Evolutionary conservation across 164 flowering plant species (phyloP).

Genomic region (Vitis rotundifolia): DNA sequence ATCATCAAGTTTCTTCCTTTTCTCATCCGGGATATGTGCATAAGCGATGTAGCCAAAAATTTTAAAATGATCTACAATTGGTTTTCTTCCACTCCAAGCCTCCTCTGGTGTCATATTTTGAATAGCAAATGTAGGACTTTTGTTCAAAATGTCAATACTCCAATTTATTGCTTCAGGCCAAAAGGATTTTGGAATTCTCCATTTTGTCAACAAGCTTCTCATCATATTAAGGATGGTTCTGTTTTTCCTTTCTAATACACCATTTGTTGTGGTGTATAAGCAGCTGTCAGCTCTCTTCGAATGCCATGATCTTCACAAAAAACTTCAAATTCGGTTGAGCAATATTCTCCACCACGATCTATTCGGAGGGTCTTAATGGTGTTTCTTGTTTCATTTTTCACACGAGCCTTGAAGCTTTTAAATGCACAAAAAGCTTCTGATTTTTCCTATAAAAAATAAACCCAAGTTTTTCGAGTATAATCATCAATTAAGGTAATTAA

Average conservation of each 20-base stretch:
- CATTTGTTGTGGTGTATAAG: background rate
- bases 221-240: background rate
- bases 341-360: conserved; percentile 5
- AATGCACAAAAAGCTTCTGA: too few relatives aligned
- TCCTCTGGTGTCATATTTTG: too few relatives aligned
- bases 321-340: too few relatives aligned
- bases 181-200: background rate
- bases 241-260: background rate
- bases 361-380: conserved; percentile 3
- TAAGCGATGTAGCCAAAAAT: background rate
- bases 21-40: too few relatives aligned
- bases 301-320: background rate
- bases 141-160: conserved; percentile 3
- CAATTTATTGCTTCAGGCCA: background rate
- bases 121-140: background rate
- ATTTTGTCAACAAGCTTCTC: background rate
- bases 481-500: too few relatives aligned
- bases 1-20: too few relatives aligned
- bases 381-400: background rate
- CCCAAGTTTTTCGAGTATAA: background rate
- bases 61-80: too few relatives aligned
- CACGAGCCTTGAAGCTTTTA: too few relatives aligned
- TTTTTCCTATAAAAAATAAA: conserved; percentile 11
- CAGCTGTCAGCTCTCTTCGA: background rate
- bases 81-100: too few relatives aligned